Percentiles rank a stretch among this genome's conserved stretches.
These are phyloP conservation scores for Pleurotus cornucopiae DNA, from an alignment of 768 basidiomycete species.

Conservation along the genomic window DNA sequence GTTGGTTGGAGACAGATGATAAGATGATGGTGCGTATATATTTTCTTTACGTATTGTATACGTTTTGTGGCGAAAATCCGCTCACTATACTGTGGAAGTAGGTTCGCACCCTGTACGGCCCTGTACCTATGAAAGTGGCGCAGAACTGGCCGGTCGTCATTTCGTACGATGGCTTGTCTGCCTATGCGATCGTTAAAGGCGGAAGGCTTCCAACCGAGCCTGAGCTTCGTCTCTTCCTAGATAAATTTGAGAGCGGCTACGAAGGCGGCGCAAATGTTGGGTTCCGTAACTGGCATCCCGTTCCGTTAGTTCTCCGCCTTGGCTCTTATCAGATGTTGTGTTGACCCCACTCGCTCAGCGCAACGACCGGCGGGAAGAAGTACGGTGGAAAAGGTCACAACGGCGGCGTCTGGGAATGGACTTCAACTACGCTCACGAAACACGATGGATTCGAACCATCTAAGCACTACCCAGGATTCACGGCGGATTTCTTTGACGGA, in stretches of 20 bases:
- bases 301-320: slow-evolving; percentile 58
- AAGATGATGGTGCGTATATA: slow-evolving; percentile 39
- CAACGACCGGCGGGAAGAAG: slow-evolving; percentile 58
- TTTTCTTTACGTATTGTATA: neutral
- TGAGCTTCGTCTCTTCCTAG: slow-evolving; percentile 78
- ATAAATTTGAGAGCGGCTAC: slow-evolving; percentile 69
- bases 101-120: slow-evolving; percentile 87
- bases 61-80: neutral
- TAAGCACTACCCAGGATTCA: slow-evolving; percentile 83
- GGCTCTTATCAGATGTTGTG: neutral
- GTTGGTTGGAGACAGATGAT: slow-evolving; percentile 62
- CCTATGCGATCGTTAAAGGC: slow-evolving; percentile 83
- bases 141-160: slow-evolving; percentile 84
- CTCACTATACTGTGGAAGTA: slow-evolving; percentile 16
- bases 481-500: slow-evolving; percentile 88
- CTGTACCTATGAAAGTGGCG: slow-evolving; percentile 72
- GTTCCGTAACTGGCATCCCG: slow-evolving; percentile 90
- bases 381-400: slow-evolving; percentile 67
- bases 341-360: slow-evolving; percentile 31
- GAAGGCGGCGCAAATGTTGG: slow-evolving; percentile 81
- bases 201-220: slow-evolving; percentile 90
- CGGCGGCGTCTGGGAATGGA: slow-evolving; percentile 99
- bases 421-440: slow-evolving; percentile 69
- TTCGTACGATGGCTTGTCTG: slow-evolving; percentile 71
- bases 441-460: slow-evolving; percentile 77